Evolutionary conservation across 306 rosid genomes (phyloP).

Genomic region (Luffa aegyptiaca): DNA sequence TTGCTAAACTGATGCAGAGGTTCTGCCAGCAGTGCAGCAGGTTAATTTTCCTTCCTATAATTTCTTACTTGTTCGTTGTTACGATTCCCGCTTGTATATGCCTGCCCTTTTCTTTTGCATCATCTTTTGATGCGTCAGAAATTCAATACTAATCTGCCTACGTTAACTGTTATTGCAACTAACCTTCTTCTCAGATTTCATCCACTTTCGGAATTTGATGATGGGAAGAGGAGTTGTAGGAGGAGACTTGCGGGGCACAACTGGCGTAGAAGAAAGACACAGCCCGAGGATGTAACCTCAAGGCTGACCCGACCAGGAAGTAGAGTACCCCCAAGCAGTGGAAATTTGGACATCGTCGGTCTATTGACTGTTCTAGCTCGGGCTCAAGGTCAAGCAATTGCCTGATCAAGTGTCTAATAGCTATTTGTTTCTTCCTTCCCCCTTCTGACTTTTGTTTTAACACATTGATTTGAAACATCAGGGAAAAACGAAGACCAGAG

Average conservation of each 20-base stretch:
- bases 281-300: conserved; percentile 62
- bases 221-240: conserved; percentile 85
- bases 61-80: background rate
- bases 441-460: background rate
- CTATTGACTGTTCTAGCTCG: conserved; percentile 61
- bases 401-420: background rate
- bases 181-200: conserved; percentile 41
- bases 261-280: conserved; percentile 70
- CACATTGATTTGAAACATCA: conserved; percentile 16
- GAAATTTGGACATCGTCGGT: conserved; percentile 53
- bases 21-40: conserved; percentile 99
- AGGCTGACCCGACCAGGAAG: conserved; percentile 26
- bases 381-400: conserved; percentile 40
- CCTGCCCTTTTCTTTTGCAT: background rate
- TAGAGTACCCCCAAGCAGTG: conserved; percentile 20
- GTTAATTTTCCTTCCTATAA: conserved; percentile 8
- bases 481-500: conserved; percentile 63
- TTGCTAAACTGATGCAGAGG: conserved; percentile 62
- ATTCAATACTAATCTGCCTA: background rate
- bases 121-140: background rate
- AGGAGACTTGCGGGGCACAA: conserved; percentile 93
- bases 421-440: background rate
- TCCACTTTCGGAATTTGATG: conserved; percentile 69
- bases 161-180: background rate
- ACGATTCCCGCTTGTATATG: background rate